A percentile compares a stretch with the other conserved stretches of the same genome.
Evolutionary conservation across 2,329 filamentous ascomycete species (phyloP).

Genomic region (Aspergillus sp.): DNA sequence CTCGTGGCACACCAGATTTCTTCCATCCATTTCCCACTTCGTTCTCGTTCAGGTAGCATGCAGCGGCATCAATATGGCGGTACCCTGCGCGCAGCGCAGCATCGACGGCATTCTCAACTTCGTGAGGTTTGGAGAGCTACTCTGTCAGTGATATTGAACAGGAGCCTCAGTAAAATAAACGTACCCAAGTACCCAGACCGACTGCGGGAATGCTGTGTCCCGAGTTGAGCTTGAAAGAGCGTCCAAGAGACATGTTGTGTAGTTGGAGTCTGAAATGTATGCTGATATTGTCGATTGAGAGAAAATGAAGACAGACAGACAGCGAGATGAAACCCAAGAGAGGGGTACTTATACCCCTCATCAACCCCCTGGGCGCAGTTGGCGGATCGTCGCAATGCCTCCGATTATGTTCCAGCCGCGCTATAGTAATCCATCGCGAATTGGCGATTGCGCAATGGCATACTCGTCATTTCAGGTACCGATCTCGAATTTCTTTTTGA

Average conservation of each 20-base stretch:
- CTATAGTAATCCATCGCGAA: background rate
- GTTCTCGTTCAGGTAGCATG: slow-evolving; percentile 35
- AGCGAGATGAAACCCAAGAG: background rate
- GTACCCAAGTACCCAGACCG: slow-evolving; percentile 45
- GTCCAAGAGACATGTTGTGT: slow-evolving; percentile 32
- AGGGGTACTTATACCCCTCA: background rate
- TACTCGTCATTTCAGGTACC: background rate
- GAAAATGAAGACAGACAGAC: background rate
- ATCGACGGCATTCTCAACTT: slow-evolving; percentile 51
- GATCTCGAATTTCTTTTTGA: background rate
- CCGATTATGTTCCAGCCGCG: background rate
- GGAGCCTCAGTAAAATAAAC: background rate
- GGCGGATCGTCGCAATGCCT: background rate
- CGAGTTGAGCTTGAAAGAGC: slow-evolving; percentile 43
- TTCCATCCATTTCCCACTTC: slow-evolving; percentile 35
- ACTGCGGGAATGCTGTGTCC: slow-evolving; percentile 44
- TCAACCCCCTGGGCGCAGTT: background rate
- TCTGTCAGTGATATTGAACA: background rate
- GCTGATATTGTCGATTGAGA: background rate
- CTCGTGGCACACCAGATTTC: slow-evolving; percentile 31
- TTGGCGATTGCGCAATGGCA: background rate
- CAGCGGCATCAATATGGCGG: slow-evolving; percentile 48
- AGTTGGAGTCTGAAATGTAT: background rate
- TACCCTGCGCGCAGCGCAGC: slow-evolving; percentile 43
- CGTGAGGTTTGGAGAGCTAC: slow-evolving; percentile 37